These are phyloP conservation scores for Peronospora destructor DNA, from an alignment of 352 stramenopile genomes.

Conservation along the genomic window DNA sequence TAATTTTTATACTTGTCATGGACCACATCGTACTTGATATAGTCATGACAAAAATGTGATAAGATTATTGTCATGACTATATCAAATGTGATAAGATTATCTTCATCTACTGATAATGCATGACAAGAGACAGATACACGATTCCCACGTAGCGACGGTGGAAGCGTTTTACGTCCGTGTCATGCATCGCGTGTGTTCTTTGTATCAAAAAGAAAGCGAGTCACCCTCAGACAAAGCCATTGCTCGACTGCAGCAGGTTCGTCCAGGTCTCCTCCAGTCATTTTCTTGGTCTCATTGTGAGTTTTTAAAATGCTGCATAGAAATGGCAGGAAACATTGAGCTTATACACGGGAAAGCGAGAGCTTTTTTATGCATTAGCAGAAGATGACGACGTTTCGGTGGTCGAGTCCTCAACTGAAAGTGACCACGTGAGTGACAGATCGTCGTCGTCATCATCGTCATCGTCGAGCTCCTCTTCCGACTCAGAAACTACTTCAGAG, in stretches of 20 bases:
- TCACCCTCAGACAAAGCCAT: slow-evolving; percentile 8
- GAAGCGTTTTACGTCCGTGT: slow-evolving; percentile 54
- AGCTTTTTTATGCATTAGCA: background rate
- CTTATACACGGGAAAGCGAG: slow-evolving; percentile 28
- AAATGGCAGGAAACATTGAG: slow-evolving; percentile 37
- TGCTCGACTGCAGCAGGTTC: slow-evolving; percentile 27
- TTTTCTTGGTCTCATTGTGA: background rate
- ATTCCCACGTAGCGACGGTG: slow-evolving; percentile 18
- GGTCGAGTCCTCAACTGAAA: slow-evolving; percentile 1
- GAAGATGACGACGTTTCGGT: slow-evolving; percentile 1
- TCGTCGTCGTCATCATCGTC: slow-evolving; percentile 2
- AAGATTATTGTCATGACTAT: no score
- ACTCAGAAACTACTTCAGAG: slow-evolving; percentile 2
- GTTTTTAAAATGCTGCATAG: slow-evolving; percentile 13
- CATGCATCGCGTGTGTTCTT: slow-evolving; percentile 47
- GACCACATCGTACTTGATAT: no score
- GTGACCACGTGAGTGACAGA: background rate
- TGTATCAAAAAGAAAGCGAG: slow-evolving; percentile 32
- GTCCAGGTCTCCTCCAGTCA: background rate
- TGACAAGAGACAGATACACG: no score
- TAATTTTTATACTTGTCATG: no score
- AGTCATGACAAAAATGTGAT: no score
- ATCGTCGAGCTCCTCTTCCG: slow-evolving; percentile 7
- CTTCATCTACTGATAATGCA: no score
- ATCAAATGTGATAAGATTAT: no score